A percentile compares a stretch with the other conserved stretches of the same genome.
Conservation (phyloP, 1,139 yeast genomes). For the Nakaseomyces kungkrabaensis region DNA sequence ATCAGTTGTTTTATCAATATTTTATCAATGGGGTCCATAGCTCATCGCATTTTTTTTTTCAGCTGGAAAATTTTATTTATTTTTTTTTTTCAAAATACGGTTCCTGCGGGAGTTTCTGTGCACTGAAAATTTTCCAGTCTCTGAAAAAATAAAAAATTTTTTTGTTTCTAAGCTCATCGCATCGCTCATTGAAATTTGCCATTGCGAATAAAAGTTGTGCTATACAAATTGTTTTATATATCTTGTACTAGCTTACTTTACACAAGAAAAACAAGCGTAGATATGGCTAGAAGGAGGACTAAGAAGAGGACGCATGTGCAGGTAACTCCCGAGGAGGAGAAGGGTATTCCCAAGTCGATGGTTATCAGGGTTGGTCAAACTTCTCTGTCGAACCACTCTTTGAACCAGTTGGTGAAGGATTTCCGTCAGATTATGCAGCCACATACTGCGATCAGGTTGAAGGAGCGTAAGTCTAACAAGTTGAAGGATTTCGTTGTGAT, state of each 20-base stretch:
- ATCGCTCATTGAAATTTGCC: no score
- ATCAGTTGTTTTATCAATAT: no score
- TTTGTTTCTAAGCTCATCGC: slow-evolving; percentile 7
- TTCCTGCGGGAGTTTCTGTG: no score
- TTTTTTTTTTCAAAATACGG: no score
- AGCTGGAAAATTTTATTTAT: background rate
- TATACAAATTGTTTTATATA: no score
- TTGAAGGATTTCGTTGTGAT: slow-evolving; percentile 85
- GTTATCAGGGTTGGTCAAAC: slow-evolving; percentile 73
- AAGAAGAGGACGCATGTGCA: slow-evolving; percentile 46
- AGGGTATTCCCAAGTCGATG: slow-evolving; percentile 82
- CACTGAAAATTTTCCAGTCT: slow-evolving; percentile 4
- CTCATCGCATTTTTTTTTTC: background rate
- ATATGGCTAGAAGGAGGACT: slow-evolving; percentile 4
- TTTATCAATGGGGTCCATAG: background rate
- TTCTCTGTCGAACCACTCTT: slow-evolving; percentile 67
- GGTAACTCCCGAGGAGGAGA: slow-evolving; percentile 50
- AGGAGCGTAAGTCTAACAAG: slow-evolving; percentile 79
- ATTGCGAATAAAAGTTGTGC: no score
- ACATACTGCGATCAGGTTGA: slow-evolving; percentile 81
- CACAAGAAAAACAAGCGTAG: no score
- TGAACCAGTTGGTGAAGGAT: slow-evolving; percentile 77
- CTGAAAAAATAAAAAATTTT: slow-evolving; percentile 3
- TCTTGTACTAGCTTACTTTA: no score
- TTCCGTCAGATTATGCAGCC: slow-evolving; percentile 92